Conservation (phyloP, 441 rosid genomes). For the Monsonia emarginata region DNA sequence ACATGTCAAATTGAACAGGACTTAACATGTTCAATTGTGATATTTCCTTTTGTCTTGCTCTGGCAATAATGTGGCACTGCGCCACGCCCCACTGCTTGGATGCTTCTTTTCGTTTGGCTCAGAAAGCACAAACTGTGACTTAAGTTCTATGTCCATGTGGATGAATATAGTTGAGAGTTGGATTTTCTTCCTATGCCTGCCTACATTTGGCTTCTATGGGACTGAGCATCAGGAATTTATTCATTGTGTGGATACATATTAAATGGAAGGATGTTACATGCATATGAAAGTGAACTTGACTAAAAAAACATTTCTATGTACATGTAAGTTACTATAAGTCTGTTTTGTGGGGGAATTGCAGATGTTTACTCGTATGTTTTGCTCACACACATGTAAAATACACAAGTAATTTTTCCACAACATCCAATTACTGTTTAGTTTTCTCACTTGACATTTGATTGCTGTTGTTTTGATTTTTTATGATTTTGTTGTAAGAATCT, state of each 20-base stretch:
- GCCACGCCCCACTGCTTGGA: no score
- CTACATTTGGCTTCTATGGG: background rate
- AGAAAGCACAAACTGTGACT: background rate
- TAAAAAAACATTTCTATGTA: no score
- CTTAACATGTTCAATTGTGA: background rate
- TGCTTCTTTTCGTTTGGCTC: background rate
- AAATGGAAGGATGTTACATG: background rate
- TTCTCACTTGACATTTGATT: no score
- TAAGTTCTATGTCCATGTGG: background rate
- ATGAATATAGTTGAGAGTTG: background rate
- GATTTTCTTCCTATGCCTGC: background rate
- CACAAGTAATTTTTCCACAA: no score
- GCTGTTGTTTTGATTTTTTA: no score
- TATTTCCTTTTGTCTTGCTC: background rate
- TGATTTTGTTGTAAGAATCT: no score
- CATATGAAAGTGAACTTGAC: background rate
- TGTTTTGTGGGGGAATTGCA: no score
- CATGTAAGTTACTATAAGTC: no score
- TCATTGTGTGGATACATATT: background rate
- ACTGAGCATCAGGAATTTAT: background rate
- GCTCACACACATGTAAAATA: no score
- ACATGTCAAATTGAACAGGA: background rate
- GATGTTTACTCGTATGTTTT: no score
- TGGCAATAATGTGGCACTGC: no score
- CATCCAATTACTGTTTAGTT: no score